These are phyloP conservation scores for Jatropha multifida DNA, from an alignment of 441 rosid species.

Conservation along the genomic window DNA sequence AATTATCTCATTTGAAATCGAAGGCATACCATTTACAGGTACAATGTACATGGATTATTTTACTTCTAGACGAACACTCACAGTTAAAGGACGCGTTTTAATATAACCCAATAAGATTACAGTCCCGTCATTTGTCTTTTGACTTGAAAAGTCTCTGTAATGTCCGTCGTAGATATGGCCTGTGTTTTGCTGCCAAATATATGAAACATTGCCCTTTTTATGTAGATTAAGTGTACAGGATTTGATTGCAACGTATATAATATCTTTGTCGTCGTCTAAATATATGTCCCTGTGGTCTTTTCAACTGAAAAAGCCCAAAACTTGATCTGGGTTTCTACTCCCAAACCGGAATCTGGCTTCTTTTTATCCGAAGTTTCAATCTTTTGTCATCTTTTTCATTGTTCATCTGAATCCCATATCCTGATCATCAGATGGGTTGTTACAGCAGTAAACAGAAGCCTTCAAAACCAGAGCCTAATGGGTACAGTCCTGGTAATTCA, in stretches of 20 bases:
- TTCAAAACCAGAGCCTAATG: slow-evolving; percentile 30
- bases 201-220: not conserved
- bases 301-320: not conserved
- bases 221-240: not conserved
- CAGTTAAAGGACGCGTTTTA: too few species aligned
- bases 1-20: not conserved
- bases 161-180: not conserved
- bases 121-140: not conserved
- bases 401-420: not conserved
- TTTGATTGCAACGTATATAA: not conserved
- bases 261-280: not conserved
- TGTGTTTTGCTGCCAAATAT: not conserved
- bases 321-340: not conserved
- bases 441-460: slow-evolving; percentile 46
- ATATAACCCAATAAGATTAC: not conserved
- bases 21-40: not conserved
- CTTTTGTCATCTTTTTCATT: not conserved
- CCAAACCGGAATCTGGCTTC: not conserved
- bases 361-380: slow-evolving; percentile 2
- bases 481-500: slow-evolving; percentile 26
- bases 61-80: too few species aligned
- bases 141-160: not conserved
- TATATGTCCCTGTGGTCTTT: not conserved
- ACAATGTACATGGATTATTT: too few species aligned
- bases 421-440: slow-evolving; percentile 57